Conservation (phyloP, 352 stramenopile species). For the Pythium chondricola region DNA sequence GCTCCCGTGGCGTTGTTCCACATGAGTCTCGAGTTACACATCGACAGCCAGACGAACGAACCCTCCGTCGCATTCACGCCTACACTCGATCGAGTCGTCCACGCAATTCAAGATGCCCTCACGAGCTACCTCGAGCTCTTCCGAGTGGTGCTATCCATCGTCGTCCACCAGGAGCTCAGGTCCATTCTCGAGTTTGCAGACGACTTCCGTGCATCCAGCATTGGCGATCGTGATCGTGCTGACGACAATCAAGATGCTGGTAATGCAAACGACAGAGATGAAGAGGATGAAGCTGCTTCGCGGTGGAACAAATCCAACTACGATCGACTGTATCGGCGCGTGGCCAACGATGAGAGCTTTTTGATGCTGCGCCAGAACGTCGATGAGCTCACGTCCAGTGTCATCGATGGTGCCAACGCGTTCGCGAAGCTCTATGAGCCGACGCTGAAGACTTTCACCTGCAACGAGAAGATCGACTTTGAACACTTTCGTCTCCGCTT, state of each 20-base stretch:
- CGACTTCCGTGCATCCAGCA: conserved; percentile 28
- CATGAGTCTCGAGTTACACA: conserved; percentile 9
- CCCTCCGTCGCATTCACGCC: conserved; percentile 33
- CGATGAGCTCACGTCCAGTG: conserved; percentile 29
- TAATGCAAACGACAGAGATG: neutral
- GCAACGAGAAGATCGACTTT: conserved; percentile 47
- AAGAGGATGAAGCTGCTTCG: conserved; percentile 3
- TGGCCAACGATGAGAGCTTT: conserved; percentile 30
- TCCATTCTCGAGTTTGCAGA: conserved; percentile 42
- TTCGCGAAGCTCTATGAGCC: conserved; percentile 31
- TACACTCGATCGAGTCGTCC: conserved; percentile 21
- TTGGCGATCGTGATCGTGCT: conserved; percentile 5
- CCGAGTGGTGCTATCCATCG: conserved; percentile 27
- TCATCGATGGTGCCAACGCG: conserved; percentile 11
- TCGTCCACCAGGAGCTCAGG: conserved; percentile 30
- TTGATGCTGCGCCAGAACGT: conserved; percentile 30
- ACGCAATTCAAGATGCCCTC: conserved; percentile 24
- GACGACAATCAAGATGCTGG: neutral
- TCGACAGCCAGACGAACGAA: conserved; percentile 3
- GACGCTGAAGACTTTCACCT: conserved; percentile 25
- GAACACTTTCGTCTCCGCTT: conserved; percentile 36
- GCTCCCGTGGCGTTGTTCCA: conserved; percentile 15
- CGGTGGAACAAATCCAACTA: conserved; percentile 19
- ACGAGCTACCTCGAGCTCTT: conserved; percentile 34
- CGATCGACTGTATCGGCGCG: conserved; percentile 25